phyloP scores from a whole-genome alignment of 2,329 filamentous ascomycete genomes.

The Aspergillus udagawae region DNA sequence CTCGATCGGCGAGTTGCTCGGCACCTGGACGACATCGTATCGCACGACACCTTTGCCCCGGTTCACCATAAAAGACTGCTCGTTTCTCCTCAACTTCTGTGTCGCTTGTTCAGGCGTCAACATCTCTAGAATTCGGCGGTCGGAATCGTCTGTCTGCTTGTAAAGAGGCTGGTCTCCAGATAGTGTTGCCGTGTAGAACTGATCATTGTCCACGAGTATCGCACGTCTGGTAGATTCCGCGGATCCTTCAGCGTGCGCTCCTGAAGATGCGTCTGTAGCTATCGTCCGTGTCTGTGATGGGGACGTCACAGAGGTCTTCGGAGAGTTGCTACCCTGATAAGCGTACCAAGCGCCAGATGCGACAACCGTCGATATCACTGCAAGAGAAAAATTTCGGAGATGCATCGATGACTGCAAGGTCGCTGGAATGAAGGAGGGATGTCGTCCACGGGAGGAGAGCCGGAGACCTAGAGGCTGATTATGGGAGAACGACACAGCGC shows the following conservation, averaged over 20 bases:
- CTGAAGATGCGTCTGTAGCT: conserved; percentile 21
- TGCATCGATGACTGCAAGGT: conserved; percentile 46
- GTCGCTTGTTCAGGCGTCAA: conserved; percentile 91
- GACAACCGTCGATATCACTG: conserved; percentile 45
- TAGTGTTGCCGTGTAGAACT: conserved; percentile 83
- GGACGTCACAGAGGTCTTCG: conserved; percentile 22
- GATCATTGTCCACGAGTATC: conserved; percentile 82
- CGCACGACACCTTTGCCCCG: conserved; percentile 86
- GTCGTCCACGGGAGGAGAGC: conserved; percentile 31
- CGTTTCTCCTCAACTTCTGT: conserved; percentile 78
- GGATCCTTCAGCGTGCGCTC: conserved; percentile 34
- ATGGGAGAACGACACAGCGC: conserved; percentile 33
- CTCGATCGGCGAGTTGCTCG: conserved; percentile 96
- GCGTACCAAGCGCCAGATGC: conserved; percentile 49
- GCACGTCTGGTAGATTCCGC: conserved; percentile 60
- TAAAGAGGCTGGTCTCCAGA: conserved; percentile 81
- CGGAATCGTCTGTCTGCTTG: conserved; percentile 81
- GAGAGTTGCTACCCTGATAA: conserved; percentile 37
- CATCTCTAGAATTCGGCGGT: conserved; percentile 89
- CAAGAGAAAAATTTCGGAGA: conserved; percentile 46
- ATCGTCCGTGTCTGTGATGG: conserved; percentile 22
- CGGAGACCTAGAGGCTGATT: conserved; percentile 36
- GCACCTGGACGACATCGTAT: conserved; percentile 91
- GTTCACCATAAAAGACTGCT: conserved; percentile 88
- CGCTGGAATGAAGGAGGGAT: conserved; percentile 32